Conservation (phyloP, 441 rosid genomes). For the Breynia disticha region DNA sequence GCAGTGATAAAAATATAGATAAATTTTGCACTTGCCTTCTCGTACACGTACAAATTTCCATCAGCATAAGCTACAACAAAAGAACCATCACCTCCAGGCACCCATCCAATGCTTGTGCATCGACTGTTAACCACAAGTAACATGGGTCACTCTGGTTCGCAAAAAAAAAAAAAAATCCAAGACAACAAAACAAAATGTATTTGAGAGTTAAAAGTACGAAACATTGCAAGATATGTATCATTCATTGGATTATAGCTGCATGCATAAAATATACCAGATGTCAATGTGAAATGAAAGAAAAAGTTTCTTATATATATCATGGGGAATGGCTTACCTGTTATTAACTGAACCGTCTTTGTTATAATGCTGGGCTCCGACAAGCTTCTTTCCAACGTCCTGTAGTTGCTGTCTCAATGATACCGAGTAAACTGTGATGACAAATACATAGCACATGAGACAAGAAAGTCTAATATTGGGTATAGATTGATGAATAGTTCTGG, state of each 20-base stretch:
- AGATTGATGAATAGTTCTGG: no score
- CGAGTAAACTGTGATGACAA: slow-evolving; percentile 59
- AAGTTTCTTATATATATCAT: no score
- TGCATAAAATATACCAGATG: no score
- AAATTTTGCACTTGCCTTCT: slow-evolving; percentile 65
- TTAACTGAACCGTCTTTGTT: slow-evolving; percentile 93
- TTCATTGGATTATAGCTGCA: no score
- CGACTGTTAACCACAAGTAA: slow-evolving; percentile 46
- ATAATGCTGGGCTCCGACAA: slow-evolving; percentile 76
- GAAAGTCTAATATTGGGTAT: slow-evolving; percentile 12
- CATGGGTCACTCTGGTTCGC: neutral
- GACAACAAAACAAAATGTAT: neutral
- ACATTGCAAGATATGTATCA: no score
- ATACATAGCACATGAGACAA: slow-evolving; percentile 23
- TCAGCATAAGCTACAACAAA: slow-evolving; percentile 92
- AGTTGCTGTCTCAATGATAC: slow-evolving; percentile 95
- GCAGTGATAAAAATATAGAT: neutral
- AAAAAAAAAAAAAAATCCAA: neutral
- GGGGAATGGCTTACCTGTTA: slow-evolving; percentile 66
- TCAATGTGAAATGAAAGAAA: no score
- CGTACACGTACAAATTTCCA: slow-evolving; percentile 88
- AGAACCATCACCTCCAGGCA: slow-evolving; percentile 93
- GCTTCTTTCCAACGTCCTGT: slow-evolving; percentile 91
- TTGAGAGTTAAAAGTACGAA: no score
- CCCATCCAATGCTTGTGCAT: slow-evolving; percentile 82